Base-by-base conservation (phyloP, 495 filamentous ascomycete genomes). In the Penicillium crystallinum region DNA sequence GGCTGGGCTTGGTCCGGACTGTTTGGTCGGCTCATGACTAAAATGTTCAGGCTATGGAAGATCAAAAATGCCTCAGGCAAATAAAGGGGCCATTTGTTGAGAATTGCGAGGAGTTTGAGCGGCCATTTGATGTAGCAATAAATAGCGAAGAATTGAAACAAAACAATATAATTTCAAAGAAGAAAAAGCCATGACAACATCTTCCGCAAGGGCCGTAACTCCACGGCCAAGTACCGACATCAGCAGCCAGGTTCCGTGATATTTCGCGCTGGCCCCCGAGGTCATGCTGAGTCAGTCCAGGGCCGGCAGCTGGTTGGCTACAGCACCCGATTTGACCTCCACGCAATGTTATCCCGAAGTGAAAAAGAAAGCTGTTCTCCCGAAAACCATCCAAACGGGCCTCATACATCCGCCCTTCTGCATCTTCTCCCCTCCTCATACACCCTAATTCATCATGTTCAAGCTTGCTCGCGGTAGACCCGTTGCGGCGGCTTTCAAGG, bases 381-480 rank as follows among this genome's bases (percentile, higher is more conserved):
- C 31, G 15, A 11, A 31, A 25, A 15, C 27, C 17, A 38, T 19
- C 38, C 11, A 42, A 42, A 42, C 17, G 49, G 38, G 47, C 25
- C 29, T 27, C 22, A 27, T 43, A 39, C 42, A 53, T 53, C 51
- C 49, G 57, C 56, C 54, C 47, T 56, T 66, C 58, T 46, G 46
- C 51, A 48, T 51, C 47, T 52, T 46, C 59, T 66, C 62, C 57
- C 57, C 55, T 59, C 56, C 44, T 57, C 43, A 55, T 52, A 25
- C 35, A 54, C 55, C 52, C 25, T 43, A 38, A 47, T 52, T 56
- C 68, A 75, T 56, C 55, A 91, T 91, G 87, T 89, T 87, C 72
- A 88, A 82, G 72, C 76, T 90, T 61, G 80, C 82, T 58, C 79
- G 84, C 69, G 78, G 80, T 72, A 77, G 80, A 74, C 81, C 84